Evolutionary conservation across 2,329 filamentous ascomycete species (phyloP), one percentile per base, ranked within the genome.

Genomic region (Alternaria ventricosa): DNA sequence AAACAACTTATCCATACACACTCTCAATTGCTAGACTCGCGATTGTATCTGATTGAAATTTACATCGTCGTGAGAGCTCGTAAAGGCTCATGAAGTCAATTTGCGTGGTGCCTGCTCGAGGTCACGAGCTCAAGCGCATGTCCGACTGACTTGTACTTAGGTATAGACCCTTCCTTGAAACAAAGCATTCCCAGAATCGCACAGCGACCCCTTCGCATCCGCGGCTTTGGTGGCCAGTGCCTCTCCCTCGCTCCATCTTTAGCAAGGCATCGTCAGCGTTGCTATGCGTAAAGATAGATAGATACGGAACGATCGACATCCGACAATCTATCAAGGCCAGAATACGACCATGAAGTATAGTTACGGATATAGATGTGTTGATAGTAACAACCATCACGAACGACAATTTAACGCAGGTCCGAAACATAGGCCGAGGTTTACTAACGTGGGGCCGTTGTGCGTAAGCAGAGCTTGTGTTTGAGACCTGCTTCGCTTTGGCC

Each of bases 381-480:
- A 10, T 43, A 12, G 18, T 9, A 20, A 44, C 12, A 15, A 22
- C 22, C 18, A 6, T 10, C 25, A 8, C 12, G 18, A 28, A 20
- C 44, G 25, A 20, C 43, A 25, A 44, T 50, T 22, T 50, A 36
- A 53, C 30, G 43, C 15, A 33, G n/a, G 5, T 43, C 56, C 27
- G 46, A 54, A 27, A 54, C 44, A 15, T 33, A 43, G 18, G n/a
- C 47, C 20, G 36, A 60, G 13, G 27, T 49, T 60, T 28, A 57
- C 36, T 51, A 51, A 58, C 51, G 53, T 54, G 33, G 61, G 57
- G 46, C 36, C 30, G 22, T 56, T 44, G 57, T 55, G 53, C 56
- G 30, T 61, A 57, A 64, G 57, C 53, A 61, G 43, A 55, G 51
- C 47, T 61, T 54, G 20, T 20, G 36, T 18, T 51, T 49, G 51